Base-by-base conservation (phyloP, 768 basidiomycete genomes). In the Trametes sanguinea region DNA sequence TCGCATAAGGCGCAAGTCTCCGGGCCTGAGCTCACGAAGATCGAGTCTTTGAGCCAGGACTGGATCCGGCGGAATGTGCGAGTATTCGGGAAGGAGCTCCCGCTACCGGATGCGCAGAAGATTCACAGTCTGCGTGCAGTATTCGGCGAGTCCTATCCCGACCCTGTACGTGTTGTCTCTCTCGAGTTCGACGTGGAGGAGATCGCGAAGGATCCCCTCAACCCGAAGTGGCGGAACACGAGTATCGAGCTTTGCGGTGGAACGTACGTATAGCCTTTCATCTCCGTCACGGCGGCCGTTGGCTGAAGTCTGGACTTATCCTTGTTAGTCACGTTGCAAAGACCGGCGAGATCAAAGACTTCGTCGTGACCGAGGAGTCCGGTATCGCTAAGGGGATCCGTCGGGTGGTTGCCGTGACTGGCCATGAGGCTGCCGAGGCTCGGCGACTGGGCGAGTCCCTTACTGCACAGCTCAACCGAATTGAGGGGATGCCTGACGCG, bases 241-340 rank as follows among this genome's bases (percentile, higher is more conserved):
- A 95, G 92, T 73, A 85, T 97, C 64, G 97, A 99, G 76, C 96
- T 99, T 73, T 99, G 97, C 73, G 97, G 97, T 75, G 97, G 97
- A 75, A 99, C 97, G 86, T 94, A 68, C 74, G 92, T 84, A 11
- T 30, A 2, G 6, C 11, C 45, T 42, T 45, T 27, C 50, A 55
- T 40, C n/a, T 39, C 37, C 45, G 57, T n/a, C 30, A 29, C 14
- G n/a, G 22, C 3, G 6, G 29, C 10, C 2, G 6, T 13, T 9
- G 17, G 32, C 43, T 51, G 10, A 59, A 10, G 13, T 33, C 32
- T 40, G 1, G 37, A 11, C 17, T 52, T 29, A 44, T 33, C 13
- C 17, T 52, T 29, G 48, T 33, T 37, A 94, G 93, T 1, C 97
- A 99, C 72, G 97, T 99, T 57, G 84, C 86, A n/a, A 92, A 88